Evolutionary conservation across 106 monocot species (phyloP).

Genomic region (Dactylorhiza incarnata): DNA sequence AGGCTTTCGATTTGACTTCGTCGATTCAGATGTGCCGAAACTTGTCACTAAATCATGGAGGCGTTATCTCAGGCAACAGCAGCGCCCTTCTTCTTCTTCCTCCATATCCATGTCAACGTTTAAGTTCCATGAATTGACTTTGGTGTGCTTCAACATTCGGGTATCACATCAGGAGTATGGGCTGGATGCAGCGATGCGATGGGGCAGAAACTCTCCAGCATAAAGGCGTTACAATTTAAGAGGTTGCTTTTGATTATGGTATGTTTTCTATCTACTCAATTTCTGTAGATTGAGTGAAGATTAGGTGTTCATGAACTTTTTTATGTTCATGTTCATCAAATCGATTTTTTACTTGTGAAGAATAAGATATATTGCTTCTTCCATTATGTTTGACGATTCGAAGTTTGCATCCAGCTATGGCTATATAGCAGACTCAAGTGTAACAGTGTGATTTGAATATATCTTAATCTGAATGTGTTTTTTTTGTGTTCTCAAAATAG

Average conservation of each 20-base stretch:
- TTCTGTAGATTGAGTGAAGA: neutral
- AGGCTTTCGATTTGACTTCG: neutral
- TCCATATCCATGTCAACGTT: neutral
- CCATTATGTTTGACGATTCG: neutral
- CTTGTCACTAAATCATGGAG: constrained; percentile 45
- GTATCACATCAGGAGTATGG: constrained; percentile 74
- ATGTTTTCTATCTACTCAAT: neutral
- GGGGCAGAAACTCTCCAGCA: constrained; percentile 78
- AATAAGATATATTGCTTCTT: neutral
- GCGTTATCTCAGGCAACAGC: constrained; percentile 54
- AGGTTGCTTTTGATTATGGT: constrained; percentile 87
- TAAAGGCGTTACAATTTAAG: constrained; percentile 71
- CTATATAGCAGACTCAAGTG: no score
- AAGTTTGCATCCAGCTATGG: no score
- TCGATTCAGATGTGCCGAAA: constrained; percentile 38
- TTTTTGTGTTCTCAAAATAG: no score
- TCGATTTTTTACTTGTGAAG: neutral
- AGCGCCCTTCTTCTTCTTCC: constrained; percentile 12
- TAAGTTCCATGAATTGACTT: neutral
- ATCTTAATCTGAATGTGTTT: no score
- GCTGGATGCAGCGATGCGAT: constrained; percentile 84
- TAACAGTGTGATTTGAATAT: no score
- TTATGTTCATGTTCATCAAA: neutral
- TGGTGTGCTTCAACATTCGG: constrained; percentile 23
- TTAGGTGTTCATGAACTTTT: neutral